These are phyloP conservation scores for Tylopilus sp. DNA, from an alignment of 768 basidiomycete genomes.

Conservation along the genomic window DNA sequence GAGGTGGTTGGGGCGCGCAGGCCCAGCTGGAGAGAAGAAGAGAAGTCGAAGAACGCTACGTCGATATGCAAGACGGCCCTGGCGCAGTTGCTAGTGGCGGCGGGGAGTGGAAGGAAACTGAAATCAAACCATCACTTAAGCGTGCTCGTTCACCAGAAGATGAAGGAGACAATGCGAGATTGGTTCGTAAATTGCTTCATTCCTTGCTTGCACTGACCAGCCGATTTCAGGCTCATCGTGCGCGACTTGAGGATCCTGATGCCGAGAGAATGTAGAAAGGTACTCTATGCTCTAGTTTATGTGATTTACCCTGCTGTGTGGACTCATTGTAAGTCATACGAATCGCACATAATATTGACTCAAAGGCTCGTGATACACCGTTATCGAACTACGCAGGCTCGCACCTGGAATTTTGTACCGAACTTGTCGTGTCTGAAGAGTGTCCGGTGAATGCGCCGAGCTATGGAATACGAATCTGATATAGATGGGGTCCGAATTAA, in stretches of 20 bases:
- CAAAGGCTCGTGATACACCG: background rate
- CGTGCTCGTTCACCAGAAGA: constrained; percentile 77
- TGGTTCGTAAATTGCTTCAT: constrained; percentile 39
- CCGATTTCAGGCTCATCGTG: constrained; percentile 50
- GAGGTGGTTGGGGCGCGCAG: constrained; percentile 93
- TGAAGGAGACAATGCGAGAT: constrained; percentile 56
- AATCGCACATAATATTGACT: constrained; percentile 11
- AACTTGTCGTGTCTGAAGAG: constrained; percentile 37
- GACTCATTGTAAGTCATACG: constrained; percentile 15
- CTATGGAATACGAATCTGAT: constrained; percentile 68
- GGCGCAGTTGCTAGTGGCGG: constrained; percentile 82
- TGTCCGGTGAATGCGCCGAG: constrained; percentile 60
- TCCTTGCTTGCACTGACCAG: constrained; percentile 4
- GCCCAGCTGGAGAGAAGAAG: constrained; percentile 76
- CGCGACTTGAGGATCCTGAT: constrained; percentile 61
- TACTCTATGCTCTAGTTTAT: constrained; percentile 27
- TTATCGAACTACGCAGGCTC: constrained; percentile 52
- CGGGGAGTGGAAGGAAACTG: constrained; percentile 77
- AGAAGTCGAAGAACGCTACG: constrained; percentile 85
- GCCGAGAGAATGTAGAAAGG: constrained; percentile 62
- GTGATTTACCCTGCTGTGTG: constrained; percentile 4
- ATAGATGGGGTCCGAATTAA: constrained; percentile 52
- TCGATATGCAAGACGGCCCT: constrained; percentile 73
- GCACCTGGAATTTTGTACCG: constrained; percentile 41
- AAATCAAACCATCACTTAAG: constrained; percentile 51